Evolutionary conservation across 2,329 filamentous ascomycete genomes (phyloP), one percentile per base, ranked within the genome.

Genomic region (Sodiomyces alkalinus): DNA sequence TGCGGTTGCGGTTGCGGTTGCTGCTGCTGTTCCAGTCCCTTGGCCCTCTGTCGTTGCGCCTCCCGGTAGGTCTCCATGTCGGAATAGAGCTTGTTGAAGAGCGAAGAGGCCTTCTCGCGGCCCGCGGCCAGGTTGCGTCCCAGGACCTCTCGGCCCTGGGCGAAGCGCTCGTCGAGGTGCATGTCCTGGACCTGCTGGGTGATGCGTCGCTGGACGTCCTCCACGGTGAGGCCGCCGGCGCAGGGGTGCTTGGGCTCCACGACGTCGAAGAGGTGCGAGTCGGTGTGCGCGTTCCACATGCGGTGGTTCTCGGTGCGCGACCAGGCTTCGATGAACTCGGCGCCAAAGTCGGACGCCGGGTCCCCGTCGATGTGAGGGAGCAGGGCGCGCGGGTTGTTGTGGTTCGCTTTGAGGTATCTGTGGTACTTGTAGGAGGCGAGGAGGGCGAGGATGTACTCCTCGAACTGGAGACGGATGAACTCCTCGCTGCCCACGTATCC

Each of bases 401-500:
- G 51, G 36, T 72, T 56, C 32, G 56, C 53, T 12, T 53, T 49
- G 16, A 75, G 58, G 44, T 78, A 77, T 43, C 72, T 74, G 51
- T 85, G 85, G 48, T 92, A 96, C 49, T 94, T 94, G 40, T 86
- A 79, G 1, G 81, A 74, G 0, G 86, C 81, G 23, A 96, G 71
- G 36, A 98, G 66, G 0, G 85, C 82, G 15, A 96, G 67, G 5
- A 98, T 68, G 47, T 98, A 98, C 45, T 94, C 86, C 53, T 98
- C 90, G 37, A 98, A 98, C 45, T 96, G 87, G 22, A 94, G 71
- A 17, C 90, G 74, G 42, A 98, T 98, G 45, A 94, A 94, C 48
- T 96, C 90, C 55, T 98, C 90, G 37, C 85, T 94, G 17, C 90
- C 90, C 20, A 83, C 75, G 45, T 94, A 98, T 17, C 86, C 86